Percentiles rank a stretch among this genome's conserved stretches.
Conservation (phyloP, 345 rosid genomes). For the Citrus hindsii region DNA sequence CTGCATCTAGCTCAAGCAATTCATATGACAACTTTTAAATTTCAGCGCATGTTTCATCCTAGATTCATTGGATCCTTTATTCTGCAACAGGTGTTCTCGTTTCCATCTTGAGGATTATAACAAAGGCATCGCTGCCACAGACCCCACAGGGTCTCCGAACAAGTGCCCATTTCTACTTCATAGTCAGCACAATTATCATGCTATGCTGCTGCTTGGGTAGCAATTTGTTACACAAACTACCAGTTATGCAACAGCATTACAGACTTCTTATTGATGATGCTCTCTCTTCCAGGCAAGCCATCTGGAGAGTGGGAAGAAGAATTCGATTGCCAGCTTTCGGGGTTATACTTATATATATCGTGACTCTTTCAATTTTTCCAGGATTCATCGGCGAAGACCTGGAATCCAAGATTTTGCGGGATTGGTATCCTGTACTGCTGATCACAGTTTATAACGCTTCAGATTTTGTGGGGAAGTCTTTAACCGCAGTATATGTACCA, state of each 20-base stretch:
- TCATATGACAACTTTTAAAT: neutral
- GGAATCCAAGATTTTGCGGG: constrained; percentile 46
- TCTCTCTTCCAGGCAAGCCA: constrained; percentile 25
- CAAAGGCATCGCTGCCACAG: constrained; percentile 83
- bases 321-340: constrained; percentile 58
- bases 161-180: constrained; percentile 77
- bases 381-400: constrained; percentile 76
- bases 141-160: constrained; percentile 62
- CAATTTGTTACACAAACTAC: constrained; percentile 69
- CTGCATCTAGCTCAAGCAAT: neutral
- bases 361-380: constrained; percentile 82
- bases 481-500: constrained; percentile 57
- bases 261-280: constrained; percentile 25
- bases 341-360: constrained; percentile 54
- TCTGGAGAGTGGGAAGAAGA: constrained; percentile 52
- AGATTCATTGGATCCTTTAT: neutral
- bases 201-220: constrained; percentile 56
- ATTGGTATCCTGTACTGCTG: constrained; percentile 84
- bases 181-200: constrained; percentile 58
- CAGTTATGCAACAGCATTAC: constrained; percentile 59
- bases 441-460: constrained; percentile 71
- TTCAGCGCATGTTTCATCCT: neutral
- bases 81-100: constrained; percentile 59
- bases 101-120: constrained; percentile 67
- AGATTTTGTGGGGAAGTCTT: constrained; percentile 75